Evolutionary conservation across 1,284 basidiomycete species (phyloP).

Genomic region (Malassezia arunalokei): DNA sequence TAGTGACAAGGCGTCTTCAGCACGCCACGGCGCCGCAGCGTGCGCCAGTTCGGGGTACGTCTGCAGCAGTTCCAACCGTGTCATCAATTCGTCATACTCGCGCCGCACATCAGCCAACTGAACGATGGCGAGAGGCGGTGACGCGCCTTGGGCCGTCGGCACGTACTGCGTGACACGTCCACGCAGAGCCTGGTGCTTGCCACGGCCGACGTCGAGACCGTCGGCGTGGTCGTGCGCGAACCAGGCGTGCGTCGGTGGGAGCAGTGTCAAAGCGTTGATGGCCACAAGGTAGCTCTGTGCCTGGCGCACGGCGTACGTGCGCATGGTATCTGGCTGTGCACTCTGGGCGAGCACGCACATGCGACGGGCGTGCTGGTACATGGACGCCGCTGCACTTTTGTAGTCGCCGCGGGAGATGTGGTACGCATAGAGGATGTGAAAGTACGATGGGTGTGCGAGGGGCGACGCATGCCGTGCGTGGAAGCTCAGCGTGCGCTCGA

Average conservation of each 20-base stretch:
- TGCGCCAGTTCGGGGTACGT: conserved; percentile 52
- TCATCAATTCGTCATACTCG: conserved; percentile 68
- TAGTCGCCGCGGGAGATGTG: conserved; percentile 41
- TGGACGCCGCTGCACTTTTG: conserved; percentile 51
- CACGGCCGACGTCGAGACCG: neutral
- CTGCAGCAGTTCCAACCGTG: conserved; percentile 64
- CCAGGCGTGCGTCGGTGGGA: conserved; percentile 74
- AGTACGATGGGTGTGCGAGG: conserved; percentile 70
- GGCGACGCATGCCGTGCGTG: conserved; percentile 91
- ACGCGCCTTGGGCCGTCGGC: conserved; percentile 52
- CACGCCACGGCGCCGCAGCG: conserved; percentile 22
- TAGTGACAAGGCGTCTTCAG: conserved; percentile 60
- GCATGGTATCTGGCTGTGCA: neutral
- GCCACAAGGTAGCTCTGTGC: conserved; percentile 69
- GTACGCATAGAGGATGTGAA: conserved; percentile 84
- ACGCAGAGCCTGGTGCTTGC: conserved; percentile 14
- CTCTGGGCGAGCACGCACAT: conserved; percentile 50
- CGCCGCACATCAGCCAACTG: conserved; percentile 69
- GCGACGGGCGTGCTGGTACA: conserved; percentile 84
- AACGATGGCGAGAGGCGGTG: conserved; percentile 55
- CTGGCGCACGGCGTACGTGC: conserved; percentile 57
- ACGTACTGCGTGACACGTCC: conserved; percentile 62
- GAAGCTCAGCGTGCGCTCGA: conserved; percentile 78
- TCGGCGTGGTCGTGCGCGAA: conserved; percentile 50
- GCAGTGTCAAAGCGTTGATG: conserved; percentile 74